These are phyloP conservation scores for Trichoderma harzianum DNA, from an alignment of 2,329 filamentous ascomycete species.

Conservation along the genomic window DNA sequence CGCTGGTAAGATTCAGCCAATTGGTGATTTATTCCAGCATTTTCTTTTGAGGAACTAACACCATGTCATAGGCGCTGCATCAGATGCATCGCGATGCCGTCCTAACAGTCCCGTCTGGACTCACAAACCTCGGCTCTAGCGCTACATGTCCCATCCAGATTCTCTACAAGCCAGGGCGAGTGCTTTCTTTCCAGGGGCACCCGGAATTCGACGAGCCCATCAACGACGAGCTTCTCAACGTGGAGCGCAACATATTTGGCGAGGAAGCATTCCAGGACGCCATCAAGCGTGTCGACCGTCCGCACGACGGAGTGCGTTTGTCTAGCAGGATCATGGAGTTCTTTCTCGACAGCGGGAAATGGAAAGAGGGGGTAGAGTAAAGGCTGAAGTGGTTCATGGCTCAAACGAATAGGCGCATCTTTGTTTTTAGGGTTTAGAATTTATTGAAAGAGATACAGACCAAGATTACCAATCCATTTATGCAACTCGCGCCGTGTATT, in stretches of 20 bases:
- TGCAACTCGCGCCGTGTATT: background rate
- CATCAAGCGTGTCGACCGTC: slow-evolving; percentile 25
- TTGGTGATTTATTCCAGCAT: background rate
- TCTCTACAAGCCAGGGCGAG: slow-evolving; percentile 34
- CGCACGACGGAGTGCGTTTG: slow-evolving; percentile 30
- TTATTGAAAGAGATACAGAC: background rate
- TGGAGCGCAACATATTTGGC: slow-evolving; percentile 29
- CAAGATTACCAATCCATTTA: background rate
- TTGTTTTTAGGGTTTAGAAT: background rate
- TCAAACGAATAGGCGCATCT: background rate
- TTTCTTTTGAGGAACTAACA: background rate
- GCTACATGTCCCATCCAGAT: slow-evolving; percentile 39
- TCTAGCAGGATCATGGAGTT: slow-evolving; percentile 29
- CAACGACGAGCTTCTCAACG: slow-evolving; percentile 33
- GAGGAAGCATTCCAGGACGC: slow-evolving; percentile 29
- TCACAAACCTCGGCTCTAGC: slow-evolving; percentile 38
- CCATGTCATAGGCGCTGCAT: slow-evolving; percentile 30
- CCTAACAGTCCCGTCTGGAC: slow-evolving; percentile 34
- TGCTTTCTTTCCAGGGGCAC: slow-evolving; percentile 43
- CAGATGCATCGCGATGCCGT: slow-evolving; percentile 47
- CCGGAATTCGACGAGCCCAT: slow-evolving; percentile 41
- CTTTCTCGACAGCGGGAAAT: background rate
- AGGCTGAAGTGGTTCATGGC: background rate
- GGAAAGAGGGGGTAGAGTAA: slow-evolving; percentile 8
- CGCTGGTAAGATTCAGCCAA: background rate